A percentile compares a stretch with the other conserved stretches of the same genome.
phyloP scores from a whole-genome alignment of 345 rosid species.

The Anacardium occidentale region DNA sequence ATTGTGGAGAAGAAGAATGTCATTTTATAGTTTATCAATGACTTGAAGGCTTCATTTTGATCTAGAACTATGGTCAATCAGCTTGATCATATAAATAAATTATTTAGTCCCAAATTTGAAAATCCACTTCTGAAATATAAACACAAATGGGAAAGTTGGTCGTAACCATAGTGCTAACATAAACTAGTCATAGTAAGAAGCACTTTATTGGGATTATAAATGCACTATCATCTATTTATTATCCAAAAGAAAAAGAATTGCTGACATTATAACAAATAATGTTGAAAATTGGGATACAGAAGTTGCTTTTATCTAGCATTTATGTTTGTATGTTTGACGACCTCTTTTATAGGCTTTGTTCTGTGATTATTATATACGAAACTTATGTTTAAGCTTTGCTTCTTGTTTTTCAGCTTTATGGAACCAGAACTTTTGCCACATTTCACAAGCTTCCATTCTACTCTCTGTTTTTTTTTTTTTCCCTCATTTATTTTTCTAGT shows the following conservation, averaged over 20 bases:
- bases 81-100: neutral
- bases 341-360: neutral
- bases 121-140: neutral
- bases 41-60: neutral
- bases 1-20: neutral
- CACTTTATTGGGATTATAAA: neutral
- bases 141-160: neutral
- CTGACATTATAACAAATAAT: neutral
- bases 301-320: neutral
- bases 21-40: neutral
- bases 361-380: neutral
- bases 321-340: neutral
- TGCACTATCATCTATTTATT: neutral
- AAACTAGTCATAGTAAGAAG: slow-evolving; percentile 7
- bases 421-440: neutral
- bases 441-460: neutral
- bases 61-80: neutral
- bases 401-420: neutral
- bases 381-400: neutral
- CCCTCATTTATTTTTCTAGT: neutral
- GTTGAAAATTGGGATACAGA: neutral
- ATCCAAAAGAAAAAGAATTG: no score
- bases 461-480: neutral
- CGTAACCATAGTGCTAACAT: neutral
- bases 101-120: neutral